Conservation (phyloP, 495 filamentous ascomycete genomes). For the Talaromyces proteolyticus region DNA sequence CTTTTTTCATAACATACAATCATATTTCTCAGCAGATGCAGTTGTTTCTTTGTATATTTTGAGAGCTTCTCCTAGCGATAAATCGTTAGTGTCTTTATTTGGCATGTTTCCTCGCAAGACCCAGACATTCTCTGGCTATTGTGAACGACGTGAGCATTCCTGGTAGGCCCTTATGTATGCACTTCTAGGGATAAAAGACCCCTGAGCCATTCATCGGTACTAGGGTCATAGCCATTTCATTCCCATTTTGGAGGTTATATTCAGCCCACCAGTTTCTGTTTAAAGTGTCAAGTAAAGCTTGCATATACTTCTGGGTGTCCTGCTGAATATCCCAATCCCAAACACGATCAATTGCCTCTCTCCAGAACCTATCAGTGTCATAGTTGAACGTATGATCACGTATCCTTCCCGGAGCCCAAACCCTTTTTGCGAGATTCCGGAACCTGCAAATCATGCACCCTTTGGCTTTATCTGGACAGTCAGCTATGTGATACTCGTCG, state of each 20-base stretch:
- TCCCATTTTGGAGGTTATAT: background rate
- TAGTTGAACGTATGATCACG: background rate
- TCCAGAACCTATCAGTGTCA: conserved; percentile 1
- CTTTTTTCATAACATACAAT: too few species aligned
- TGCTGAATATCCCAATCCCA: conserved; percentile 8
- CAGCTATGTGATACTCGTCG: conserved; percentile 6
- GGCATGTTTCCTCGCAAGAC: background rate
- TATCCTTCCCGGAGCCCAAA: conserved; percentile 12
- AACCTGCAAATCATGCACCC: conserved; percentile 16
- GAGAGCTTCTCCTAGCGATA: background rate
- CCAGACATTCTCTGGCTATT: background rate
- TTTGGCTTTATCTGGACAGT: background rate
- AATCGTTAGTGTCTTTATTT: background rate
- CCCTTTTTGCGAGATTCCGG: conserved; percentile 8
- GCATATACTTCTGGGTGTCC: conserved; percentile 20
- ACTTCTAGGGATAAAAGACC: too few species aligned
- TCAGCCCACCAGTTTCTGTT: background rate
- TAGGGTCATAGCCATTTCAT: too few species aligned
- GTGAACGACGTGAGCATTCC: background rate
- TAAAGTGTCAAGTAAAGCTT: conserved; percentile 11
- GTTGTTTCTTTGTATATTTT: too few species aligned
- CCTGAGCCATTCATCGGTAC: too few species aligned
- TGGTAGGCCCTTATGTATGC: background rate
- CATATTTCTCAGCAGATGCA: too few species aligned
- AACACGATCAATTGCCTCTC: background rate